Percentiles rank a stretch among this genome's conserved stretches.
These are phyloP conservation scores for Codiaeum variegatum DNA, from an alignment of 441 rosid species.

Conservation along the genomic window DNA sequence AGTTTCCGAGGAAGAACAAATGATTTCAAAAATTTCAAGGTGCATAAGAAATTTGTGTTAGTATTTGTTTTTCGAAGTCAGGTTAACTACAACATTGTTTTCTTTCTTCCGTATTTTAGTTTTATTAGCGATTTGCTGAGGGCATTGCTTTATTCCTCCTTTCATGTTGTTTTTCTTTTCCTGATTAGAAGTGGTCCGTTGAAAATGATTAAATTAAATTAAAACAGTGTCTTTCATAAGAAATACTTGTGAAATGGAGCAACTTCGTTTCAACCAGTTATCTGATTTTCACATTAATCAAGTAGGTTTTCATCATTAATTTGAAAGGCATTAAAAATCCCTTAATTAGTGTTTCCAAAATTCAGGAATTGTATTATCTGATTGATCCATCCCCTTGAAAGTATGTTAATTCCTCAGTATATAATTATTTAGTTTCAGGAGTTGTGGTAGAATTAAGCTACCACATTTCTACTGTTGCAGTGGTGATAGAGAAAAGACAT, in stretches of 20 bases:
- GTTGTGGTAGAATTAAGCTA: conserved; percentile 75
- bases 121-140: background rate
- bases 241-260: background rate
- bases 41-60: background rate
- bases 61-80: background rate
- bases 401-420: background rate
- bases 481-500: conserved; percentile 45
- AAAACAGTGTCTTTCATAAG: too few species aligned
- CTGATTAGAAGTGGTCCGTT: background rate
- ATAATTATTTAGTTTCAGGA: conserved; percentile 39
- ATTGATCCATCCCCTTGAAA: background rate
- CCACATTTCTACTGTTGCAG: conserved; percentile 92
- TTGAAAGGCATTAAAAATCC: background rate
- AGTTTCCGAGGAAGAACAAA: background rate
- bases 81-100: background rate
- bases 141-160: background rate
- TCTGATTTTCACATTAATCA: background rate
- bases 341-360: background rate
- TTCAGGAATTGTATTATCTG: background rate
- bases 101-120: background rate
- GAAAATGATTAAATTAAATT: background rate
- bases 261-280: background rate
- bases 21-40: background rate
- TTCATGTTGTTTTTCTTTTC: background rate
- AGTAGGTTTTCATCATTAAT: background rate